These are phyloP conservation scores for Zymoseptoria tritici DNA, from an alignment of 2,329 filamentous ascomycete species.

Conservation along the genomic window DNA sequence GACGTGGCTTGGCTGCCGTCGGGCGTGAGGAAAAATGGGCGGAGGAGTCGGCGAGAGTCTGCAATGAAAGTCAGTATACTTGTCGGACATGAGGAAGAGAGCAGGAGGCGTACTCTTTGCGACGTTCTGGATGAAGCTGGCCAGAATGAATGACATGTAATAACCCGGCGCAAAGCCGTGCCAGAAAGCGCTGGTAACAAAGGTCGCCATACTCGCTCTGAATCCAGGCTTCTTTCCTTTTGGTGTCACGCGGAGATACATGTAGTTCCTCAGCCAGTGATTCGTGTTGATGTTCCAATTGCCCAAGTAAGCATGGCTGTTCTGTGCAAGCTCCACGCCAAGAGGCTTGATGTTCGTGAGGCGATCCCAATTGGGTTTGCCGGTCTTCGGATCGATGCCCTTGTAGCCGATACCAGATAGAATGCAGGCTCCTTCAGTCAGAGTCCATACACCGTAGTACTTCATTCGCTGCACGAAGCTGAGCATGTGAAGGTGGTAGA, in stretches of 20 bases:
- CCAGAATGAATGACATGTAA: constrained; percentile 83
- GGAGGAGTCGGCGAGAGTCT: constrained; percentile 82
- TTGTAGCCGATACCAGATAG: constrained; percentile 91
- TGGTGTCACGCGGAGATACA: constrained; percentile 91
- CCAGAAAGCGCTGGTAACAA: constrained; percentile 91
- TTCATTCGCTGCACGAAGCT: constrained; percentile 77
- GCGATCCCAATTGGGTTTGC: constrained; percentile 81
- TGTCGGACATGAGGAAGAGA: too few relatives aligned
- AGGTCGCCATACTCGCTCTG: constrained; percentile 86
- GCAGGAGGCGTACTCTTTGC: too few relatives aligned
- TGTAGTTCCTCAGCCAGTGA: constrained; percentile 89
- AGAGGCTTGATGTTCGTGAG: constrained; percentile 82
- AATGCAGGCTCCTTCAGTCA: constrained; percentile 92
- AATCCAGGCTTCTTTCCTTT: constrained; percentile 95
- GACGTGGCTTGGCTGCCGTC: constrained; percentile 61
- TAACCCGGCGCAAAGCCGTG: constrained; percentile 98
- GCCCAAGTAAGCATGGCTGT: constrained; percentile 82
- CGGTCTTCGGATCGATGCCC: constrained; percentile 76
- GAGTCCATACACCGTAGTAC: constrained; percentile 92
- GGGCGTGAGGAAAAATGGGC: constrained; percentile 85
- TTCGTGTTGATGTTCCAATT: constrained; percentile 99
- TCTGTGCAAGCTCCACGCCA: constrained; percentile 83
- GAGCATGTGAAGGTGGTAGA: constrained; percentile 78
- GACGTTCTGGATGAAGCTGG: constrained; percentile 82
- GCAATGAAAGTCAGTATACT: too few relatives aligned